Base-by-base conservation (phyloP, 495 filamentous ascomycete species). In the Rostrohypoxylon terebratum region DNA sequence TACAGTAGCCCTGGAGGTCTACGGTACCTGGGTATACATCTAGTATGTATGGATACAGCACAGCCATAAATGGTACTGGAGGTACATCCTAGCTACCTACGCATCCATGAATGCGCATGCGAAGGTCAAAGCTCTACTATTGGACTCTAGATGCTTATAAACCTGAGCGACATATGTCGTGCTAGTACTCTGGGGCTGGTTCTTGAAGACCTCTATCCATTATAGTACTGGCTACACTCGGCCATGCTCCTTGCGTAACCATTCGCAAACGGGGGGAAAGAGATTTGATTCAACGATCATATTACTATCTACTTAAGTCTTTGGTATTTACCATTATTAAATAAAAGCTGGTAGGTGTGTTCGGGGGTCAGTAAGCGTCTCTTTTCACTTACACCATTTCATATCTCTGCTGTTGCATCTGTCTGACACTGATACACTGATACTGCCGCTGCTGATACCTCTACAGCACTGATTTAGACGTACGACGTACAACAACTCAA, bases 151-250 rank as follows among this genome's bases (percentile, higher is more conserved):
- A 59, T 61, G 48, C 51, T 50, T 59, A 54, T 59, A 65, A 53
- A 50, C 53, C 1, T 60, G 38, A 60, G 47, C 64, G 59, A 58
- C 61, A 73, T 74, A 74, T 74, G 71, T 59, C 51, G 71, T 74
- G 66, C 53, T 59, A n/a, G n/a, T n/a, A 62, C 63, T 67, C 58
- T 59, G 48, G 71, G 38, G 55, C 48, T 50, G 40, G 66, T 50
- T 59, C 47, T 61, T 62, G 20, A 55, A 45, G 62, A 4, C 47
- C n/a, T 25, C 10, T 50, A 21, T 53, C 21, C 48, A 23, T 6
- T 51, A 59, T 38, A 47, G 50, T 68, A 53, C 50, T 53, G 68
- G 42, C 59, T 69, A 28, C 28, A 28, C 28, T 28, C 28, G 10
- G 38, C 11, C 2, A 66, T 57, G 47, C 9, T 25, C 34, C 55